Evolutionary conservation across 768 basidiomycete genomes (phyloP).

Genomic region (Exidia glandulosa): DNA sequence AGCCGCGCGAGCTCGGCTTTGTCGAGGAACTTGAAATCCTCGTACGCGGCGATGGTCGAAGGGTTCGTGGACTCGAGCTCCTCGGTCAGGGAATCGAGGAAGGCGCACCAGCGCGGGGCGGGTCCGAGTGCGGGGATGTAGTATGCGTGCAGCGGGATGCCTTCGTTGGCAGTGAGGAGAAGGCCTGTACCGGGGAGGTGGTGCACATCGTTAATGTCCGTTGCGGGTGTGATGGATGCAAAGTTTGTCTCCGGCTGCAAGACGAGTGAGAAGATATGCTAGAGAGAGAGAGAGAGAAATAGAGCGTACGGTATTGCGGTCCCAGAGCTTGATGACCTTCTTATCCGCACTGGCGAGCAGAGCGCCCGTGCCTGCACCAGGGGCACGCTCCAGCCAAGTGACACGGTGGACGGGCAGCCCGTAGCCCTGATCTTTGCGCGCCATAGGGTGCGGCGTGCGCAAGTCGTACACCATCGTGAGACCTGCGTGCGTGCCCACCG

Average conservation of each 20-base stretch:
- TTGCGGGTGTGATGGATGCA: slow-evolving; percentile 81
- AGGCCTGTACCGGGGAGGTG: slow-evolving; percentile 84
- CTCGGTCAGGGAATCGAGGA: slow-evolving; percentile 97
- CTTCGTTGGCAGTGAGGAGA: slow-evolving; percentile 87
- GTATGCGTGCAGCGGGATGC: slow-evolving; percentile 90
- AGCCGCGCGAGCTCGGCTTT: slow-evolving; percentile 76
- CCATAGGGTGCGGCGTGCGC: slow-evolving; percentile 71
- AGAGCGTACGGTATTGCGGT: slow-evolving; percentile 67
- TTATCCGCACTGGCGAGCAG: slow-evolving; percentile 88
- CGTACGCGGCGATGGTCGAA: slow-evolving; percentile 65
- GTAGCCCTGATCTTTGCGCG: slow-evolving; percentile 93
- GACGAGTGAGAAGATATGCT: too few species aligned
- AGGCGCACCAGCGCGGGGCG: slow-evolving; percentile 92
- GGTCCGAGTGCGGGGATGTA: slow-evolving; percentile 95
- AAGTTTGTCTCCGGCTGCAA: slow-evolving; percentile 84
- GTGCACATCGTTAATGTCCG: slow-evolving; percentile 83
- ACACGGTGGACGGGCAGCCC: slow-evolving; percentile 81
- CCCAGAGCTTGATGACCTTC: slow-evolving; percentile 98
- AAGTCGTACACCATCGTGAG: slow-evolving; percentile 93
- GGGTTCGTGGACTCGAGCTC: slow-evolving; percentile 71
- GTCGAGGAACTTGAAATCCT: slow-evolving; percentile 97
- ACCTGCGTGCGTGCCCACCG: slow-evolving; percentile 89
- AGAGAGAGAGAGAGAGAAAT: too few species aligned
- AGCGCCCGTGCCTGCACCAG: slow-evolving; percentile 48
- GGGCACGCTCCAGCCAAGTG: slow-evolving; percentile 81